Percentiles rank a stretch among this genome's conserved stretches.
These are phyloP conservation scores for Blumeria graminis DNA, from an alignment of 2,329 filamentous ascomycete genomes.

Conservation along the genomic window DNA sequence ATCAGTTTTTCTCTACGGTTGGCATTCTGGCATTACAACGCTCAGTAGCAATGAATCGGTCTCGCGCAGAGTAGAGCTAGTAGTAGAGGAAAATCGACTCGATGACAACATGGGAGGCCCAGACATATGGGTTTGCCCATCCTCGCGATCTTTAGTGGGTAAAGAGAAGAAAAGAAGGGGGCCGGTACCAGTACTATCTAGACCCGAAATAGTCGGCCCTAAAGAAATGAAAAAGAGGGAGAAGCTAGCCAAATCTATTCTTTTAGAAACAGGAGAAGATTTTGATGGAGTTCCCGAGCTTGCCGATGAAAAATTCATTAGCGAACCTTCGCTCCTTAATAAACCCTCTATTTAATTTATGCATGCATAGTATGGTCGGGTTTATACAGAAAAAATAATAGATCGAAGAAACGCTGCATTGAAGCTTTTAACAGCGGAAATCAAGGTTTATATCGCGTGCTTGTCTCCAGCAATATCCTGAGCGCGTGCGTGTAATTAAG, in stretches of 20 bases:
- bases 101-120: conserved; percentile 29
- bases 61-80: conserved; percentile 33
- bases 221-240: neutral
- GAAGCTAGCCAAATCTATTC: neutral
- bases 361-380: no score
- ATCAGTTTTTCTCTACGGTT: conserved; percentile 46
- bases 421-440: no score
- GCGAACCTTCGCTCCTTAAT: no score
- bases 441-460: no score
- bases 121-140: conserved; percentile 38
- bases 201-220: neutral
- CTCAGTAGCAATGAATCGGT: conserved; percentile 42
- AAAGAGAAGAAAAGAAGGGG: conserved; percentile 26
- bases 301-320: no score
- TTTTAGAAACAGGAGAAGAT: no score
- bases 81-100: conserved; percentile 27
- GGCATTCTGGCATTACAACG: conserved; percentile 32
- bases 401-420: no score
- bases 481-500: no score
- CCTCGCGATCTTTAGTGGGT: conserved; percentile 39
- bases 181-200: neutral
- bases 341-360: no score
- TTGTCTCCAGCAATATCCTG: no score
- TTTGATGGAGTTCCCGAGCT: no score
- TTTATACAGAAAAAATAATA: no score